A percentile compares a stretch with the other conserved stretches of the same genome.
Conservation (phyloP, 352 stramenopile species). For the Phytophthora colocasiae region DNA sequence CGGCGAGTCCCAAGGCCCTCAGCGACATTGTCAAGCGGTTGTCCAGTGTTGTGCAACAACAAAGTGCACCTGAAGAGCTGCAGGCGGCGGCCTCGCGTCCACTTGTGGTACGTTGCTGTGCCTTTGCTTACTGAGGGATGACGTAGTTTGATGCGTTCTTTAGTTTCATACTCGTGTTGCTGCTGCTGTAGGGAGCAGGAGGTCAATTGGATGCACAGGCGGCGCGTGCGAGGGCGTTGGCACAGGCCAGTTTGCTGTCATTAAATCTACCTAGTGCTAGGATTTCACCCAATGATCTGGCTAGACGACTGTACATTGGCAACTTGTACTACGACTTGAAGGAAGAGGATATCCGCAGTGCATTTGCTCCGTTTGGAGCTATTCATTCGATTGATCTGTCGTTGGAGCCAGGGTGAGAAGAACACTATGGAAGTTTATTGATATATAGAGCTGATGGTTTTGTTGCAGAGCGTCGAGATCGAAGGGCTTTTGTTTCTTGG, state of each 20-base stretch:
- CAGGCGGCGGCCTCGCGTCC: slow-evolving; percentile 29
- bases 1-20: slow-evolving; percentile 36
- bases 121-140: neutral
- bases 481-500: slow-evolving; percentile 86
- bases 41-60: slow-evolving; percentile 72
- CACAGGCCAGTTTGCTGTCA: slow-evolving; percentile 75
- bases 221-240: slow-evolving; percentile 63
- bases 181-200: slow-evolving; percentile 48
- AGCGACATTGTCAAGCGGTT: slow-evolving; percentile 72
- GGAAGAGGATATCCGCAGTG: slow-evolving; percentile 75
- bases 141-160: slow-evolving; percentile 34
- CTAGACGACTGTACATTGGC: slow-evolving; percentile 76
- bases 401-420: slow-evolving; percentile 70
- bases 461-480: slow-evolving; percentile 59
- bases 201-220: slow-evolving; percentile 61
- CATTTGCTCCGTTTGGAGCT: slow-evolving; percentile 70
- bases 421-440: neutral
- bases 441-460: slow-evolving; percentile 2
- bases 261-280: slow-evolving; percentile 58
- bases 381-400: slow-evolving; percentile 83
- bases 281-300: slow-evolving; percentile 67
- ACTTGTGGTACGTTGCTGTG: slow-evolving; percentile 32
- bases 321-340: slow-evolving; percentile 88
- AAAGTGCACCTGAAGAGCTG: slow-evolving; percentile 51
- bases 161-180: slow-evolving; percentile 57